Base-by-base conservation (phyloP, 495 filamentous ascomycete species). In the Hyaloscypha hepaticicola region DNA sequence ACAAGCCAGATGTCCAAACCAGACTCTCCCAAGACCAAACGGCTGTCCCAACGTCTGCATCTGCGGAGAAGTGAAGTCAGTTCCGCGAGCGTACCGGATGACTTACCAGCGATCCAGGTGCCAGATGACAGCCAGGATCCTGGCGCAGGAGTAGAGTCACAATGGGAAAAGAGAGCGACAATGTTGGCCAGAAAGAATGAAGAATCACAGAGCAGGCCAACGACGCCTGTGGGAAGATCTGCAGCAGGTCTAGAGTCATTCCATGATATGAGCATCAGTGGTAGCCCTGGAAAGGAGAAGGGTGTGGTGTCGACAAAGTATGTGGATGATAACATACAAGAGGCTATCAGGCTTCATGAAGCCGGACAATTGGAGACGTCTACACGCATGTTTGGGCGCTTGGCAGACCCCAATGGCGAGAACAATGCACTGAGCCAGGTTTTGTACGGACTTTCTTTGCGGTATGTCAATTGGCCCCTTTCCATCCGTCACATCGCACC, bases 351-450 rank as follows among this genome's bases (percentile, higher is more conserved):
- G 70, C 82, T 98, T 62, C 95, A 99, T 75, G 95, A 99, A 75
- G 79, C 78, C 31, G 94, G 95, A 60, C 77, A 86, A 60, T 79
- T 94, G 48, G 86, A 89, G 70, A 77, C 77, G 69, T 93, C 92
- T 56, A 99, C 96, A 50, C 77, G 78, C 22, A 85, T 98, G 83
- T 98, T 99, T 77, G 92, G 87, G 21, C 83, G 84, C 50, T 83
- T 99, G 59, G 96, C 95, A 33, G 89, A 96, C 73, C 91, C 89
- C 22, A 85, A 88, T 63, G 92, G 91, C 25, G 82, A 85, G 60
- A 96, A 96, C 76, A 97, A 97, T 75, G 90, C 93, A 21, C 81
- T 99, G 69, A 93, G 91, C 71, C 94, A 99, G 76, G 95, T 99
- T 55, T 83, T 99, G 58, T 99, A 96, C 74, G 95, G 94, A 22